phyloP scores from a whole-genome alignment of 805 yeast genomes.

The Wickerhamomyces subpelliculosus region DNA sequence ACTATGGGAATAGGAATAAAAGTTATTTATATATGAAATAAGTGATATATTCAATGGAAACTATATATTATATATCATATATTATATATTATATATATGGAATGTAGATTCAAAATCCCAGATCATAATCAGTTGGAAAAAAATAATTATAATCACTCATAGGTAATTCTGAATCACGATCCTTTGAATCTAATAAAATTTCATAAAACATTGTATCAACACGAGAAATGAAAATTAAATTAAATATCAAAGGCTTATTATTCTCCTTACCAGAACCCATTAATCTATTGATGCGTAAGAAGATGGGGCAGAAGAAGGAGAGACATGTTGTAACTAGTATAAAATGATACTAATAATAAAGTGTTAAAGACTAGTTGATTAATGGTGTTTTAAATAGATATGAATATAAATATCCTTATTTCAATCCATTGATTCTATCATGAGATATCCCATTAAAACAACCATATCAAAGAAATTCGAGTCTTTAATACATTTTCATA shows the following conservation, averaged over 20 bases:
- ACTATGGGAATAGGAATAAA: no score
- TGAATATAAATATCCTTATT: not conserved
- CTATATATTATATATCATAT: no score
- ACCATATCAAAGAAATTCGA: no score
- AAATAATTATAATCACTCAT: not conserved
- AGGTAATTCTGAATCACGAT: slow-evolving; percentile 31
- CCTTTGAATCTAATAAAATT: slow-evolving; percentile 28
- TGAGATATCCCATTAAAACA: not conserved
- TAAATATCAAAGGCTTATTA: slow-evolving; percentile 35
- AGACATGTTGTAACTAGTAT: no score
- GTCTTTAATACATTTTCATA: no score
- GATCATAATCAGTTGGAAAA: not conserved
- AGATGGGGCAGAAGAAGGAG: slow-evolving; percentile 65
- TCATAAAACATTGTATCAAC: slow-evolving; percentile 42
- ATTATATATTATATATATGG: no score
- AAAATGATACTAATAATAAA: not conserved
- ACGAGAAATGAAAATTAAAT: slow-evolving; percentile 22
- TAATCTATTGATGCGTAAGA: slow-evolving; percentile 37
- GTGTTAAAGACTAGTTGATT: not conserved
- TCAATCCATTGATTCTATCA: not conserved
- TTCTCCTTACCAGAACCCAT: slow-evolving; percentile 61
- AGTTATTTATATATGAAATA: no score
- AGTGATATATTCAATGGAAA: no score
- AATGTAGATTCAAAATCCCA: not conserved
- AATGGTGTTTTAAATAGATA: not conserved